Base-by-base conservation (phyloP, 441 rosid species). In the Theobroma grandiflorum region DNA sequence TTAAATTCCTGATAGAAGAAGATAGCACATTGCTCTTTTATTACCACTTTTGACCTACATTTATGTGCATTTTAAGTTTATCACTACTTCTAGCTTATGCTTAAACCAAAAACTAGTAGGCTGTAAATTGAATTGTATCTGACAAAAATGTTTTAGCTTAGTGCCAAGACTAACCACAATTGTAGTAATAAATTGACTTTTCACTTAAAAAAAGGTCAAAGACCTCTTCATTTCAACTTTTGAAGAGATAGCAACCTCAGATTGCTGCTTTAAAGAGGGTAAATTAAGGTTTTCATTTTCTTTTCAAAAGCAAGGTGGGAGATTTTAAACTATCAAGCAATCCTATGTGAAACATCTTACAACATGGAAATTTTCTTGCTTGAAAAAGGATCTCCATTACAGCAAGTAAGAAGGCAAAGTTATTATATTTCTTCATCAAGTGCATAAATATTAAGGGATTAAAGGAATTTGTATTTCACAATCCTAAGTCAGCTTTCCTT, bases 21-120 rank as follows among this genome's bases (percentile, higher is more conserved):
- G 8, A 8, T 45, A 2, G 45, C 37, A 35, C 43, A 50, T 72
- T 35, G 15, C 35, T 52, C 26, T 72, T 72, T 61, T 31, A 16
- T 16, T 72, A 52, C n/a, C 43, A 53, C 75, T 72, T 33, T 18
- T 35, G 33, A 72, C 18, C 33, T 53, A 53, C 59, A 72, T 58
- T 35, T 18, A 52, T 37, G 18, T 10, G 33, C 47, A 53, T 52
- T 14, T 37, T 37, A 72, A 52, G 49, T 31, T 35, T 72, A 10
- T 72, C 10, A 9, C 18, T 9, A 47, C 45, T 31, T 35, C 63
- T n/a, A 72, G 49, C 49, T 37, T 37, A 37, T 37, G 35, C 45
- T 53, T 55, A 53, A 72, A 72, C 63, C 12, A 50, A 31, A 50
- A 70, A 72, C 62, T 72, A 50, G 31, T 18, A 52, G 52, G 8